Base-by-base conservation (phyloP, 306 rosid species). In the Pueraria montana region DNA sequence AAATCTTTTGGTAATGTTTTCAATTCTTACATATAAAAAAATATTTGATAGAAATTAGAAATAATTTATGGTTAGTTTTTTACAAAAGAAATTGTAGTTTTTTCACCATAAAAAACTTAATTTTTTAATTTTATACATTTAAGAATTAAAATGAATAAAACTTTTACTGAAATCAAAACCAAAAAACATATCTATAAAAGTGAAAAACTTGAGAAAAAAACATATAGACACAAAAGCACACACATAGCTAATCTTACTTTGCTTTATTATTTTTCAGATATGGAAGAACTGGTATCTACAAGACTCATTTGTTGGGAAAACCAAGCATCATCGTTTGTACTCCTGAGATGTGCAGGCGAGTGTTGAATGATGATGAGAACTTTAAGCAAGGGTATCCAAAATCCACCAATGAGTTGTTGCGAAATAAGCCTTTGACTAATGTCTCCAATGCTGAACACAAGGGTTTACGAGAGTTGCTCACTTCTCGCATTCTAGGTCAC, bases 311-410 rank as follows among this genome's bases (percentile, higher is more conserved):
- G n/a, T 23, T 58, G 8, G 30, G 27, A 3, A 58, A 23, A 9
- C 64, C 64, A 58, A 23, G 64, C 64, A 23, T 58, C 26, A 76
- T 76, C 6, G 11, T 76, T 1, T 40, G 80, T 5, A 50, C 18
- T 0, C 65, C 88, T 4, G 75, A 87, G 11, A 8, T 56, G 12
- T 79, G 87, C 40, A 4, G 34, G 27, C 34, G 3, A 7, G 85
- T 87, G 46, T 13, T 87, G 45, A 11, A 13, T 1, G 74, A 85
- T 30, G 85, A 82, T 4, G 61, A 49, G 0, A 49, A 23, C 0
- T 87, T 82, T 71, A 74, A 32, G 30, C 6, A 20, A 1, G 81
- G 87, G 12, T 87, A 85, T 24, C 87, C 91, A 2, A 53, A 53
- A 63, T 12, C 88, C 17, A 21, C 56, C 0, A 0, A 1, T 3